Evolutionary conservation across 495 filamentous ascomycete genomes (phyloP).

Genomic region (Xylaria cubensis): DNA sequence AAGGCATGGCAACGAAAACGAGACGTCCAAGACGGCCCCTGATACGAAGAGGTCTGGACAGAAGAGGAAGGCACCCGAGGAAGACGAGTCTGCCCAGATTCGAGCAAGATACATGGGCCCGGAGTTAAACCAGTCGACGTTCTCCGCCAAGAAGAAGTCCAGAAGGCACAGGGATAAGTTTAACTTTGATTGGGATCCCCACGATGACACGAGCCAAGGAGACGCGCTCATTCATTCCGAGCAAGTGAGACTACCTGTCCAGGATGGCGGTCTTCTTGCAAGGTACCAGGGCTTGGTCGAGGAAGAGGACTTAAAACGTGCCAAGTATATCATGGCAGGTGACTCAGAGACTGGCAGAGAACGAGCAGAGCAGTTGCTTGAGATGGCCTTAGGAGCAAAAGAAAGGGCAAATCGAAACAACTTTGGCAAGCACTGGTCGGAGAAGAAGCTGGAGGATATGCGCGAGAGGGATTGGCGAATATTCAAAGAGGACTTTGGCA

Average conservation of each 20-base stretch:
- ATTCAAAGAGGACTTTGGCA: constrained; percentile 99
- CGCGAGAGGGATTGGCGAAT: constrained; percentile 98
- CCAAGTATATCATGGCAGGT: constrained; percentile 75
- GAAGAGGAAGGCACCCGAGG: constrained; percentile 68
- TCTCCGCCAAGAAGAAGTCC: constrained; percentile 96
- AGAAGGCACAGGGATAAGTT: constrained; percentile 93
- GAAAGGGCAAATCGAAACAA: constrained; percentile 79
- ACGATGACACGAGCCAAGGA: constrained; percentile 91
- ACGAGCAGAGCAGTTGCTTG: constrained; percentile 81
- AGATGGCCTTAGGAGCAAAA: constrained; percentile 67
- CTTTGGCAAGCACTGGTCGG: constrained; percentile 92
- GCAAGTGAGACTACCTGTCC: constrained; percentile 63
- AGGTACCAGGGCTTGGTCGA: constrained; percentile 81
- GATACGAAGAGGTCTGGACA: constrained; percentile 46
- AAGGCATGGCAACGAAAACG: constrained; percentile 60
- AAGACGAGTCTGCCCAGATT: constrained; percentile 78
- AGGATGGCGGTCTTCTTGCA: constrained; percentile 79
- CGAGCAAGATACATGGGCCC: constrained; percentile 92
- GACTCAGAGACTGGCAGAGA: constrained; percentile 80
- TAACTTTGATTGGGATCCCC: constrained; percentile 98
- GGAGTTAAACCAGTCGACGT: constrained; percentile 84
- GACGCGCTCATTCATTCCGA: constrained; percentile 88
- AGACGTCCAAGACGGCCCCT: constrained; percentile 44
- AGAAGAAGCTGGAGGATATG: constrained; percentile 96
- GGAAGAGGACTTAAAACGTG: constrained; percentile 77